A percentile compares a stretch with the other conserved stretches of the same genome.
These are phyloP conservation scores for Salvia splendens DNA, from an alignment of 257 asterid genomes.

Conservation along the genomic window DNA sequence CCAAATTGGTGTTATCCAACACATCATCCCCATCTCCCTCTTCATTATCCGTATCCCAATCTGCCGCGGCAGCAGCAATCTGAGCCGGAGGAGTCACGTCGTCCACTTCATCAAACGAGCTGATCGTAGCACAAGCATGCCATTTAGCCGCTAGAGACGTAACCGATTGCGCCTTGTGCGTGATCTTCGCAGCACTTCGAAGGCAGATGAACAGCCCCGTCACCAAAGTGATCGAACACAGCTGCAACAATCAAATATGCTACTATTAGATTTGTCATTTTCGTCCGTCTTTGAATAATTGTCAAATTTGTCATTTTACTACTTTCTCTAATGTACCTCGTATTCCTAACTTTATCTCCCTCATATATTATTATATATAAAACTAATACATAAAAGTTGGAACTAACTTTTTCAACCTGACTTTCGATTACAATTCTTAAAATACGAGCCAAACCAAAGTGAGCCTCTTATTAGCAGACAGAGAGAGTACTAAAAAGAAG, in stretches of 20 bases:
- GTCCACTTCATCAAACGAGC: slow-evolving; percentile 49
- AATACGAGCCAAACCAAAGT: too few relatives aligned
- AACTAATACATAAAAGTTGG: not conserved
- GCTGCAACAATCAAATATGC: slow-evolving; percentile 43
- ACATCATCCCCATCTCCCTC: slow-evolving; percentile 90
- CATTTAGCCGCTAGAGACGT: slow-evolving; percentile 87
- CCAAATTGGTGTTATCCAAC: slow-evolving; percentile 65
- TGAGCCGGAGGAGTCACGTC: slow-evolving; percentile 47
- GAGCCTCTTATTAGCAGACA: too few relatives aligned
- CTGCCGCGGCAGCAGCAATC: slow-evolving; percentile 25
- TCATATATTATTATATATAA: too few relatives aligned
- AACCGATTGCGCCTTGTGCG: slow-evolving; percentile 78
- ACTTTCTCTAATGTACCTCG: too few relatives aligned
- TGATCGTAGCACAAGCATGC: slow-evolving; percentile 85
- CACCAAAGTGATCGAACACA: slow-evolving; percentile 75
- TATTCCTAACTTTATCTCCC: too few relatives aligned
- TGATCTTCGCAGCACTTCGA: slow-evolving; percentile 89
- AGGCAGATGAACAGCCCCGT: slow-evolving; percentile 84
- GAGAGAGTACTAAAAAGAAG: too few relatives aligned
- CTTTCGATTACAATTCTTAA: too few relatives aligned
- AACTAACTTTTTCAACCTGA: too few relatives aligned
- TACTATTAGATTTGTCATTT: not conserved
- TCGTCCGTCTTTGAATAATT: too few relatives aligned
- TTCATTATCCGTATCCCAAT: slow-evolving; percentile 59
- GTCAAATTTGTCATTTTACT: too few relatives aligned